Evolutionary conservation across 2,329 filamentous ascomycete species (phyloP).

Genomic region (Exophiala dermatitidis): DNA sequence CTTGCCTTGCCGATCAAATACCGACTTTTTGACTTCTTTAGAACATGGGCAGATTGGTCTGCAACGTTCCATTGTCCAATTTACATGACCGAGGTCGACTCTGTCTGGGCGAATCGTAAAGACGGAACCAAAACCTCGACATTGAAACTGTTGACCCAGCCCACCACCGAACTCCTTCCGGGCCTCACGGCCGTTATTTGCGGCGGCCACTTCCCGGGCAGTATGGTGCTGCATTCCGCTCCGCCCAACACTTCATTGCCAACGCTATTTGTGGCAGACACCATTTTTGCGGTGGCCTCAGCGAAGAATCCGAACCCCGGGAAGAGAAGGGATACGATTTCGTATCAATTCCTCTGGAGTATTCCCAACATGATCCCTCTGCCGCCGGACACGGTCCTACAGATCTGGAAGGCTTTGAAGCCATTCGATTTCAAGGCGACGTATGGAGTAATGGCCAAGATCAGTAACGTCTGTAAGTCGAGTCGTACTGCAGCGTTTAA

Average conservation of each 20-base stretch:
- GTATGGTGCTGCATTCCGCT: slow-evolving; percentile 48
- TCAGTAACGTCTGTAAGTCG: slow-evolving; percentile 21
- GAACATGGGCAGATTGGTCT: slow-evolving; percentile 67
- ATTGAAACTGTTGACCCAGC: slow-evolving; percentile 31
- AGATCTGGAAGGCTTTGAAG: slow-evolving; percentile 64
- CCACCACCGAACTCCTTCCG: slow-evolving; percentile 21
- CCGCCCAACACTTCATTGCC: slow-evolving; percentile 45
- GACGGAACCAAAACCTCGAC: slow-evolving; percentile 33
- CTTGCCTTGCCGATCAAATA: background rate
- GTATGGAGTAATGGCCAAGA: slow-evolving; percentile 30
- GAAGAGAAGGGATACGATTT: slow-evolving; percentile 19
- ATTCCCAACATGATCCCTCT: slow-evolving; percentile 54
- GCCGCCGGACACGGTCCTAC: slow-evolving; percentile 52
- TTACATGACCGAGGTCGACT: slow-evolving; percentile 60
- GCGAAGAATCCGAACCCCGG: slow-evolving; percentile 51
- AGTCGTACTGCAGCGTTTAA: background rate
- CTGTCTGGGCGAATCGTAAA: slow-evolving; percentile 52
- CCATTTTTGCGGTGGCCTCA: slow-evolving; percentile 64
- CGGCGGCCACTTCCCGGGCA: slow-evolving; percentile 75
- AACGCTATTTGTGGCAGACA: slow-evolving; percentile 68
- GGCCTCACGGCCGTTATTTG: slow-evolving; percentile 60
- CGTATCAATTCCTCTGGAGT: slow-evolving; percentile 21
- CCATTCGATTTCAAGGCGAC: slow-evolving; percentile 62
- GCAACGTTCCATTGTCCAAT: slow-evolving; percentile 61
- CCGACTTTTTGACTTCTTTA: background rate